phyloP scores from a whole-genome alignment of 75 land plant genomes.

The Chamaecyparis obtusa region DNA sequence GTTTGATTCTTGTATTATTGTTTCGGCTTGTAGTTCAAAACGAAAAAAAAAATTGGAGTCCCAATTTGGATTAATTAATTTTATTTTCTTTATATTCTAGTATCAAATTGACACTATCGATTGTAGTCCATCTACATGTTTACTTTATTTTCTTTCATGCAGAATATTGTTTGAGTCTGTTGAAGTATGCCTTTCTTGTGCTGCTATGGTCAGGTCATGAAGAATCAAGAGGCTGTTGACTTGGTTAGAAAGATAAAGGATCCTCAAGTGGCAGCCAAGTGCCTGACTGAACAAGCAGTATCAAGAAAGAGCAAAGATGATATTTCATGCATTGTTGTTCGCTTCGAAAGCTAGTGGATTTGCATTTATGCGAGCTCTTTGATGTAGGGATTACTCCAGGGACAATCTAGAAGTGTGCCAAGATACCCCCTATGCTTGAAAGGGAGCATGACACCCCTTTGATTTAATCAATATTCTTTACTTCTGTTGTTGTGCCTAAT shows the following conservation, averaged over 20 bases:
- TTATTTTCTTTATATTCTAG: not conserved
- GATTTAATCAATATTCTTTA: not conserved
- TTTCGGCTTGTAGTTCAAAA: not conserved
- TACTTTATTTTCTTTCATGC: not conserved
- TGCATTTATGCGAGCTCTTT: not conserved
- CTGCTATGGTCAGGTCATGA: slow-evolving; percentile 34
- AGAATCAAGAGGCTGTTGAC: slow-evolving; percentile 71
- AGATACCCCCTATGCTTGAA: not conserved
- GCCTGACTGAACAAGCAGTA: slow-evolving; percentile 50
- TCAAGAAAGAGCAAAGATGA: slow-evolving; percentile 61
- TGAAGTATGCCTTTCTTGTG: slow-evolving; percentile 1
- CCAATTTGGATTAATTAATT: not conserved
- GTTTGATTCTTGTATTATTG: not conserved
- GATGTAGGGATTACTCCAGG: slow-evolving; percentile 4
- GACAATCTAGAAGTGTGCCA: not conserved
- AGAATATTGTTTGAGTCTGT: not conserved
- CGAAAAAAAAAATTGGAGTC: not conserved
- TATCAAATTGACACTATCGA: not conserved
- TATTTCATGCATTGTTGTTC: slow-evolving; percentile 69
- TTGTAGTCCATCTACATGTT: not conserved
- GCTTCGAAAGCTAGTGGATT: slow-evolving; percentile 17
- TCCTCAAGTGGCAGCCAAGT: slow-evolving; percentile 52
- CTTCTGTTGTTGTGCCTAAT: not conserved
- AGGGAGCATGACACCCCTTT: not conserved
- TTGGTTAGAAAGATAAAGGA: slow-evolving; percentile 40